phyloP scores from a whole-genome alignment of 257 asterid species.

The Ehretia macrophylla region DNA sequence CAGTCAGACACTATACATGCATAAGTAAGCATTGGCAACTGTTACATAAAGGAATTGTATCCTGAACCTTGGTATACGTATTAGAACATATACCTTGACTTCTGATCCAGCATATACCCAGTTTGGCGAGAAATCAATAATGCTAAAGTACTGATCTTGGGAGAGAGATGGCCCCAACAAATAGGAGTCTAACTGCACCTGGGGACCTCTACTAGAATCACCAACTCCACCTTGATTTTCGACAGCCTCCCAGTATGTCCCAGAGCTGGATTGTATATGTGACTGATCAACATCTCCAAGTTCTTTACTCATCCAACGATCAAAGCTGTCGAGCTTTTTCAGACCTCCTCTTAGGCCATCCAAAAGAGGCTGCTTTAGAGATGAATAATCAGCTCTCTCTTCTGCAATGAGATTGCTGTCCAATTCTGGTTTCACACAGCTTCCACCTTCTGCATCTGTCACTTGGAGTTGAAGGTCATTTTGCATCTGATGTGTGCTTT shows the following conservation, averaged over 20 bases:
- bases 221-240: constrained; percentile 54
- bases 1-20: constrained; percentile 3
- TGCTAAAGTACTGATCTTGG: constrained; percentile 82
- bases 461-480: constrained; percentile 35
- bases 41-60: too few species aligned
- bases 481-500: constrained; percentile 30
- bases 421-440: constrained; percentile 31
- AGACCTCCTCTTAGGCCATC: constrained; percentile 63
- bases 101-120: constrained; percentile 74
- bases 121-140: constrained; percentile 76
- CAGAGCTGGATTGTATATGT: constrained; percentile 51
- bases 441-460: constrained; percentile 31
- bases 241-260: constrained; percentile 72
- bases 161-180: constrained; percentile 74
- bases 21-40: not conserved
- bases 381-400: constrained; percentile 43
- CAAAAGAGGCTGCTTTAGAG: constrained; percentile 56
- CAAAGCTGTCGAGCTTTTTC: constrained; percentile 94
- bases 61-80: constrained; percentile 5
- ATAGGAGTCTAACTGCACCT: constrained; percentile 59
- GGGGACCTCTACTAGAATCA: constrained; percentile 51
- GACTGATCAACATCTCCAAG: constrained; percentile 85
- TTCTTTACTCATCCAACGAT: constrained; percentile 94
- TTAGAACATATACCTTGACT: constrained; percentile 50
- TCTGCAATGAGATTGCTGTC: constrained; percentile 36